phyloP scores from a whole-genome alignment of 2,329 filamentous ascomycete genomes.

The Phialemoniopsis sp. region DNA sequence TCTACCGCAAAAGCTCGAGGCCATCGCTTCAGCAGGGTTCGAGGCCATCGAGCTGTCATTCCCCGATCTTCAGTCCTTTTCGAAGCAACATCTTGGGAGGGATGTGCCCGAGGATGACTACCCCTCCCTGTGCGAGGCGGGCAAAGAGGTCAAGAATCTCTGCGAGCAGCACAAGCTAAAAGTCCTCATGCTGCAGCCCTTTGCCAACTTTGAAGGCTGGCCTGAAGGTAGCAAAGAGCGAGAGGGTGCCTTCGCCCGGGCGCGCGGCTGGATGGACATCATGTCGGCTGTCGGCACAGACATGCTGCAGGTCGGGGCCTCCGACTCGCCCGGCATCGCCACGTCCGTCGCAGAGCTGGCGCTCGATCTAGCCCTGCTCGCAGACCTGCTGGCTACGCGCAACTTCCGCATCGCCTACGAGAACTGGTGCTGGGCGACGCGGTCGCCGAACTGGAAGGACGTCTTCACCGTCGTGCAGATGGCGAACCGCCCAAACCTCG shows the following conservation, averaged over 20 bases:
- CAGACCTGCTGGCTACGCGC: conserved; percentile 54
- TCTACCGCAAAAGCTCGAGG: conserved; percentile 55
- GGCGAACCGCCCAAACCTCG: conserved; percentile 62
- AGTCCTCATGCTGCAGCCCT: conserved; percentile 72
- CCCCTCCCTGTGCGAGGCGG: conserved; percentile 49
- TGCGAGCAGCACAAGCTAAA: conserved; percentile 50
- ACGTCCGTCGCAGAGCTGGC: conserved; percentile 47
- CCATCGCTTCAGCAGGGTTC: conserved; percentile 63
- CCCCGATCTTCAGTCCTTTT: conserved; percentile 65
- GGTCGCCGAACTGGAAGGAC: conserved; percentile 63
- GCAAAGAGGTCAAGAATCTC: conserved; percentile 46
- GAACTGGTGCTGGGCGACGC: conserved; percentile 79
- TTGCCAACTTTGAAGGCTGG: conserved; percentile 77
- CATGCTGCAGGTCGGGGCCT: conserved; percentile 64
- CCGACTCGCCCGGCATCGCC: conserved; percentile 57
- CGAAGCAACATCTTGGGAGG: conserved; percentile 38
- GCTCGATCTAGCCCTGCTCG: conserved; percentile 58
- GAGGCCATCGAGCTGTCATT: conserved; percentile 70
- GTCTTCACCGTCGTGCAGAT: conserved; percentile 65
- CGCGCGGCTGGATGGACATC: conserved; percentile 63
- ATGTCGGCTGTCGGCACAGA: conserved; percentile 68
- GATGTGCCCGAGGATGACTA: conserved; percentile 56
- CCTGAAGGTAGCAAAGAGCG: conserved; percentile 50
- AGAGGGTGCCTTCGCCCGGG: conserved; percentile 58
- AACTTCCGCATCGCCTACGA: conserved; percentile 67